These are phyloP conservation scores for Chytriomyces sp. DNA, from an alignment of 192 early-diverging fungal species.

Conservation along the genomic window DNA sequence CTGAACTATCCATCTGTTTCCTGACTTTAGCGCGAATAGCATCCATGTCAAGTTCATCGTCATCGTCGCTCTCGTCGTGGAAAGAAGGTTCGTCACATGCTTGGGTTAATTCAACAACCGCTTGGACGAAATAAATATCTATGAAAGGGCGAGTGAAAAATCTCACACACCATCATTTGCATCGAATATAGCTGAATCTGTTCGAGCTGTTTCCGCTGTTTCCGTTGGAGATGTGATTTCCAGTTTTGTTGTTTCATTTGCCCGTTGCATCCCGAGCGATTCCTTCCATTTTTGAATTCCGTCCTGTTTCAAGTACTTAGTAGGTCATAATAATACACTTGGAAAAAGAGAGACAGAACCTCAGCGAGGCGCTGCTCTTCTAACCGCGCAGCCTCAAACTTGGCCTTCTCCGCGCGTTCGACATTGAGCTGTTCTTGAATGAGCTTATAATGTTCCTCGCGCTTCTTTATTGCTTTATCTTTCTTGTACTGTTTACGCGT, in stretches of 20 bases:
- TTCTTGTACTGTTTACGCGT: slow-evolving; percentile 38
- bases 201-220: background rate
- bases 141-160: background rate
- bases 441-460: slow-evolving; percentile 41
- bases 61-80: slow-evolving; percentile 35
- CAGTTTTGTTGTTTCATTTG: background rate
- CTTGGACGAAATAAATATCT: background rate
- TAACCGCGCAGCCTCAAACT: slow-evolving; percentile 37
- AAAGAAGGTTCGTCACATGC: background rate
- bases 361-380: slow-evolving; percentile 45
- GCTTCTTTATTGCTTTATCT: slow-evolving; percentile 32
- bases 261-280: background rate
- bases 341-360: background rate
- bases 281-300: slow-evolving; percentile 18
- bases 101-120: background rate
- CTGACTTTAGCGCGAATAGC: slow-evolving; percentile 45
- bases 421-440: slow-evolving; percentile 56
- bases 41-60: slow-evolving; percentile 55
- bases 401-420: slow-evolving; percentile 44
- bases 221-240: background rate
- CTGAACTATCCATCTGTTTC: slow-evolving; percentile 36
- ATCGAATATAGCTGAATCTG: slow-evolving; percentile 40
- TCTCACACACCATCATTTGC: slow-evolving; percentile 10
- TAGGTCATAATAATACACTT: background rate
- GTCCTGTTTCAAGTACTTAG: slow-evolving; percentile 13